Percentiles rank a stretch among this genome's conserved stretches.
These are phyloP conservation scores for Beauveria sp. DNA, from an alignment of 2,329 filamentous ascomycete species.

Conservation along the genomic window DNA sequence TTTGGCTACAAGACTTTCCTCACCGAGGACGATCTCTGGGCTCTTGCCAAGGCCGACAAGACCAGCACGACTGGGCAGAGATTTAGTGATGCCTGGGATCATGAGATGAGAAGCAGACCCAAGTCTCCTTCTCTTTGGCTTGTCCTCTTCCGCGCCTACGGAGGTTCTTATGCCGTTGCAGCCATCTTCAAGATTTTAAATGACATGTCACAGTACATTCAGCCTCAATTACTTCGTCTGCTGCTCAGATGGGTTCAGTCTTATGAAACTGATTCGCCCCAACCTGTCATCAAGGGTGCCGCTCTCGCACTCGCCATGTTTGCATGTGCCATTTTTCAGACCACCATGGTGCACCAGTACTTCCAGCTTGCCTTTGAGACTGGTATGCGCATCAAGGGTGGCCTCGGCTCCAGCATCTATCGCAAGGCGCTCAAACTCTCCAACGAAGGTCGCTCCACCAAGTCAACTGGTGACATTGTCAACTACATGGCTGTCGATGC, in stretches of 20 bases:
- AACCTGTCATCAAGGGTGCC: conserved; percentile 77
- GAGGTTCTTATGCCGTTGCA: conserved; percentile 73
- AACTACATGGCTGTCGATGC: conserved; percentile 99
- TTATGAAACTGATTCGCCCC: conserved; percentile 55
- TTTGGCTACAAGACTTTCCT: conserved; percentile 86
- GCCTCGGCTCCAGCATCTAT: conserved; percentile 86
- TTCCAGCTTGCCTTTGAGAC: conserved; percentile 93
- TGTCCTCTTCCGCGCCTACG: conserved; percentile 76
- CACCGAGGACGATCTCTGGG: conserved; percentile 95
- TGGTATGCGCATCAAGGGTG: conserved; percentile 93
- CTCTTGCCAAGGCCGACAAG: conserved; percentile 70
- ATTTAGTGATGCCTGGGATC: conserved; percentile 69
- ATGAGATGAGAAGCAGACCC: conserved; percentile 63
- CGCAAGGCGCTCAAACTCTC: conserved; percentile 83
- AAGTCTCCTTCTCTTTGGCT: conserved; percentile 64
- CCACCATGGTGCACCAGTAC: conserved; percentile 89
- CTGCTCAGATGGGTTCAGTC: conserved; percentile 81
- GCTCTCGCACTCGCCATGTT: conserved; percentile 93
- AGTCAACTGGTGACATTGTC: conserved; percentile 95
- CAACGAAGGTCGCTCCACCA: conserved; percentile 81
- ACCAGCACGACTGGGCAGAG: conserved; percentile 63
- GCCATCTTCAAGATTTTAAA: conserved; percentile 84
- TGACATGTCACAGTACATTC: conserved; percentile 77
- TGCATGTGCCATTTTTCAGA: conserved; percentile 75
- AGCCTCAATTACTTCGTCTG: conserved; percentile 81